Evolutionary conservation across 192 early-diverging fungal species (phyloP).

Genomic region (Backusella circina): DNA sequence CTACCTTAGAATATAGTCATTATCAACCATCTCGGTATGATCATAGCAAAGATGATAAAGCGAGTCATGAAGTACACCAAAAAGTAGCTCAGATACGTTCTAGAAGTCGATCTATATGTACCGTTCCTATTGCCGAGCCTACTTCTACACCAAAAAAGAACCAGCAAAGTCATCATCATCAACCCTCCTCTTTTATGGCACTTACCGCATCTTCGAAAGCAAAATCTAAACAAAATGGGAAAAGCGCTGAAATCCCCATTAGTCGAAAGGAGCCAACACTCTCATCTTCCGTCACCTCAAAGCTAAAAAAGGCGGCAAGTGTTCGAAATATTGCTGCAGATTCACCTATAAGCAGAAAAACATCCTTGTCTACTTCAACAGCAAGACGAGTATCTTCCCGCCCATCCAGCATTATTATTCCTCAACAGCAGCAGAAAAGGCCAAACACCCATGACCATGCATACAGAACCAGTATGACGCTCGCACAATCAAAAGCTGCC

Average conservation of each 20-base stretch:
- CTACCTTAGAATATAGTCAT: constrained; percentile 1
- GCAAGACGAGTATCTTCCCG: not conserved
- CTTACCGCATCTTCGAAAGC: constrained; percentile 2
- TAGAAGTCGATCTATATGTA: constrained; percentile 9
- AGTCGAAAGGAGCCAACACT: not conserved
- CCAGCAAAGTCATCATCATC: not conserved
- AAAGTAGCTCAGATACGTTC: constrained; percentile 8
- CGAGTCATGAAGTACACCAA: not conserved
- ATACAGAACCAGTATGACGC: not conserved
- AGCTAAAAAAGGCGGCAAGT: not conserved
- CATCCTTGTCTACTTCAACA: not conserved
- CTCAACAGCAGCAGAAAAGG: not conserved
- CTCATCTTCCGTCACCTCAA: not conserved
- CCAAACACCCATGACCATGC: not conserved
- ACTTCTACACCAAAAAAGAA: not conserved
- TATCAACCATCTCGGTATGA: not conserved
- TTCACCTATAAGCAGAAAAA: not conserved
- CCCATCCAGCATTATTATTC: not conserved
- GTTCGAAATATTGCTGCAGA: not conserved
- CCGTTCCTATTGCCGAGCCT: not conserved
- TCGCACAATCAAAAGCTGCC: not conserved
- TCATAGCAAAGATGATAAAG: not conserved
- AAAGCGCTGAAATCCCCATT: not conserved
- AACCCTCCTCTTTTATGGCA: not conserved
- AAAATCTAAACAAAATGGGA: not conserved